Evolutionary conservation across 1,284 basidiomycete species (phyloP), one percentile per base, ranked within the genome.

Genomic region (Pseudozyma thailandica): DNA sequence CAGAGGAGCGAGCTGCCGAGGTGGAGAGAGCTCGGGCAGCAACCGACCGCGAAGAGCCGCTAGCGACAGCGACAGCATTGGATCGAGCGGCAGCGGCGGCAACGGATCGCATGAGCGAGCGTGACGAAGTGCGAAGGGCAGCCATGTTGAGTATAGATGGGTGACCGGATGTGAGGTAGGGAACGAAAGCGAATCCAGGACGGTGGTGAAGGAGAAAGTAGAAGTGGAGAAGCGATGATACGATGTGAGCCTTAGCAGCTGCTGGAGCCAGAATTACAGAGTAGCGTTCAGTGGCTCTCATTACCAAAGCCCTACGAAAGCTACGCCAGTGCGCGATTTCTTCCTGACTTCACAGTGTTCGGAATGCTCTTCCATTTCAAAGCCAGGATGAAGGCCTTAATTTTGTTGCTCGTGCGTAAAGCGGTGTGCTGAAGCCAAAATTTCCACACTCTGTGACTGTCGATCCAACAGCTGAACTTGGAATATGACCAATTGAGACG

Each of bases 1-100:
- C 81, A 26, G 80, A 82, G 21, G 53, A 62, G 41, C 65, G 63
- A 21, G 52, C 42, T 18, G 71, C 53, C 12, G 72, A 66, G 42
- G 72, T 74, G 49, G 64, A 52, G 55, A 81, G 37, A 20, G 63
- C 18, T 31, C 76, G 75, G 37, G 54, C 57, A n/a, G 48, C 57
- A 21, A 37, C 26, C 33, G 47, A 41, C 27, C 52, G 37, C 31
- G 54, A 65, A 30, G 56, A 61, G 58, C 54, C 43, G 45, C 52
- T 52, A 47, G 65, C 71, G 25, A 66, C 56, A 44, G 55, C 46
- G 20, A 54, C 52, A 26, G 48, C 39, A 28, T 56, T 60, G 60
- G 59, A 41, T 33, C 57, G 65, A 31, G 59, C 44, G 21, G 57
- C 57, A 33, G 65, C 47, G 20, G 59, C 56, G 33, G 57, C 50